Base-by-base conservation (phyloP, 495 filamentous ascomycete species). In the Neurospora sublineolata region DNA sequence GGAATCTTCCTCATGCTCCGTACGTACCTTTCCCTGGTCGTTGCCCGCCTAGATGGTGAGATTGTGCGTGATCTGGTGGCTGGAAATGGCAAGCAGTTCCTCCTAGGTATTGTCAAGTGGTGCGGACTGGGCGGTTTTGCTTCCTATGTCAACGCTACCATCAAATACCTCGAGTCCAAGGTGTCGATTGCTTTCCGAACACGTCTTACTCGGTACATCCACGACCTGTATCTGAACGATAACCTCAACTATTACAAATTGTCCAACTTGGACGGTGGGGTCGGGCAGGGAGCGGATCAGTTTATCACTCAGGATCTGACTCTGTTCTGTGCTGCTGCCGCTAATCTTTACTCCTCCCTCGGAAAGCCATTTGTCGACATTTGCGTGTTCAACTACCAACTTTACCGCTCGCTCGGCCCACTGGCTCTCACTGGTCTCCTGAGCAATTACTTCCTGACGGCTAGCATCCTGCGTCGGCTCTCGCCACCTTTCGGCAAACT, bases 261-360 rank as follows among this genome's bases (percentile, higher is more conserved):
- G 67, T 87, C 91, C 52, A 98, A 97, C 77, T 84, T 97, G 52
- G 96, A 99, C 75, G 95, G 96, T 14, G 94, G 94, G 0, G 89
- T 98, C 42, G 94, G 93, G 6, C 92, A 94, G 76, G 92, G 92
- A 8, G 91, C 93, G 23, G 96, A 99, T 80, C 96, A 98, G 77
- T 99, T 94, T 81, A 97, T 99, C 79, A 97, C 94, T 0, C 94
- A 97, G 77, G 96, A 99, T 80, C 87, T 99, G 5, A 97, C 95
- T 1, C 84, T 96, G 12, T 98, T 99, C 84, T 98, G 96, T 76
- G 89, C 90, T 41, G 90, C 93, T 16, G 94, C 96, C 14, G 94
- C 96, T n/a, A 89, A 92, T 37, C 81, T 99, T 1, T 97, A 97
- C 81, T 97, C 94, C 3, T 97, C 94, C 0, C 87, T 99, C 52